Conservation (phyloP, 2,329 filamentous ascomycete species). For the Lasiodiplodia citricola region DNA sequence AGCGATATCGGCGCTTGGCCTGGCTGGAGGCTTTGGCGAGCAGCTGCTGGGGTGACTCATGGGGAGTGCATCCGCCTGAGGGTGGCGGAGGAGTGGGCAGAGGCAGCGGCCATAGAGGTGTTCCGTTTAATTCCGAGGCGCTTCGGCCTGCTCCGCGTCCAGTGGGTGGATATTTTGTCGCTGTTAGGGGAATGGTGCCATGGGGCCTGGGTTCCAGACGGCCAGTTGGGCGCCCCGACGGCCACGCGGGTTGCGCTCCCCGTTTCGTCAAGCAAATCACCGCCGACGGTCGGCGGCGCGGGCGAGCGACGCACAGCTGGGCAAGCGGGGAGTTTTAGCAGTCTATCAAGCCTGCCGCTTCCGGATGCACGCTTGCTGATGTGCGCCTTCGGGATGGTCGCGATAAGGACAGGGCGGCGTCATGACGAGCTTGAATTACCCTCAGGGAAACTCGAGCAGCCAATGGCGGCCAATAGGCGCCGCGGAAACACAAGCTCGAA, state of each 20-base stretch:
- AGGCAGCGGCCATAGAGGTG: neutral
- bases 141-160: slow-evolving; percentile 13
- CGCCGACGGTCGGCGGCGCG: slow-evolving; percentile 11
- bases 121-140: slow-evolving; percentile 18
- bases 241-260: slow-evolving; percentile 15
- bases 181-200: slow-evolving; percentile 5
- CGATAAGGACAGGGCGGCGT: slow-evolving; percentile 25
- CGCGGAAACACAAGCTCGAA: slow-evolving; percentile 9
- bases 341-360: slow-evolving; percentile 20
- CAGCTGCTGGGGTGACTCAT: slow-evolving; percentile 45
- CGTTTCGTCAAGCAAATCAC: slow-evolving; percentile 18
- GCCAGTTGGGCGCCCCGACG: neutral
- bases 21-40: slow-evolving; percentile 28
- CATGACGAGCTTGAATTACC: slow-evolving; percentile 26
- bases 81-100: neutral
- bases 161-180: slow-evolving; percentile 19
- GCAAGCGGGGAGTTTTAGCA: slow-evolving; percentile 19
- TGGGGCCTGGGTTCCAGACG: slow-evolving; percentile 3
- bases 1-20: slow-evolving; percentile 42
- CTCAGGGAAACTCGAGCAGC: slow-evolving; percentile 24
- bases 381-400: slow-evolving; percentile 22
- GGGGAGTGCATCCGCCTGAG: slow-evolving; percentile 30
- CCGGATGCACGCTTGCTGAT: slow-evolving; percentile 15
- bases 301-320: slow-evolving; percentile 15
- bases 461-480: slow-evolving; percentile 1